phyloP scores from a whole-genome alignment of 2,329 filamentous ascomycete species.

The Neodidymelliopsis sp. region DNA sequence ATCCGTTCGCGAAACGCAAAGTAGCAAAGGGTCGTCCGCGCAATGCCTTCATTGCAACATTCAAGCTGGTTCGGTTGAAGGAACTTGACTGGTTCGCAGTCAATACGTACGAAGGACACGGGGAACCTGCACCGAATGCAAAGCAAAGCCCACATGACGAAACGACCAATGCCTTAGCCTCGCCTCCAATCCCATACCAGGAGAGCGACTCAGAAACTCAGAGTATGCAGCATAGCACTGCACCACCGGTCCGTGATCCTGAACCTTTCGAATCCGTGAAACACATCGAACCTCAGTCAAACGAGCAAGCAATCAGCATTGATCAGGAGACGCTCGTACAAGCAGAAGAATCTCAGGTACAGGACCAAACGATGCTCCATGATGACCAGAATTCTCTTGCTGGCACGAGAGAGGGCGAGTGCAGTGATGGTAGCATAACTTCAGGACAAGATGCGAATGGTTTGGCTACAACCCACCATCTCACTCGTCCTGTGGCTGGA shows the following conservation, averaged over 20 bases:
- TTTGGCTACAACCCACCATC: not conserved
- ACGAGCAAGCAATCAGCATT: no score
- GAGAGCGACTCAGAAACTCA: not conserved
- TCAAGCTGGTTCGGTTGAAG: slow-evolving; percentile 49
- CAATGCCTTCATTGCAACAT: slow-evolving; percentile 53
- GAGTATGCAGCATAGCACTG: no score
- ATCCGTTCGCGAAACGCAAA: slow-evolving; percentile 53
- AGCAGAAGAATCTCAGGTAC: no score
- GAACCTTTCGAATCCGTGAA: no score
- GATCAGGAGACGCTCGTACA: no score
- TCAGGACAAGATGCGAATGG: not conserved
- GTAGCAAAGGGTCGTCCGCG: slow-evolving; percentile 50
- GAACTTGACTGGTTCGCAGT: slow-evolving; percentile 47
- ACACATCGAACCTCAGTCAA: no score
- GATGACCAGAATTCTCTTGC: no score
- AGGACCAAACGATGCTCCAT: no score
- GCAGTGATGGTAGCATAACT: not conserved
- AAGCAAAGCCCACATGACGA: no score
- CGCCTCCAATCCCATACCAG: not conserved
- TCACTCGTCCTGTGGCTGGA: not conserved
- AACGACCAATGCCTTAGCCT: no score
- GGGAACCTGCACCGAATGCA: not conserved
- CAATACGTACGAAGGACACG: not conserved
- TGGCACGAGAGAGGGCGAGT: not conserved
- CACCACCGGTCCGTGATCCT: no score